phyloP scores from a whole-genome alignment of 192 early-diverging fungal genomes.

The Linnemannia elongata region DNA sequence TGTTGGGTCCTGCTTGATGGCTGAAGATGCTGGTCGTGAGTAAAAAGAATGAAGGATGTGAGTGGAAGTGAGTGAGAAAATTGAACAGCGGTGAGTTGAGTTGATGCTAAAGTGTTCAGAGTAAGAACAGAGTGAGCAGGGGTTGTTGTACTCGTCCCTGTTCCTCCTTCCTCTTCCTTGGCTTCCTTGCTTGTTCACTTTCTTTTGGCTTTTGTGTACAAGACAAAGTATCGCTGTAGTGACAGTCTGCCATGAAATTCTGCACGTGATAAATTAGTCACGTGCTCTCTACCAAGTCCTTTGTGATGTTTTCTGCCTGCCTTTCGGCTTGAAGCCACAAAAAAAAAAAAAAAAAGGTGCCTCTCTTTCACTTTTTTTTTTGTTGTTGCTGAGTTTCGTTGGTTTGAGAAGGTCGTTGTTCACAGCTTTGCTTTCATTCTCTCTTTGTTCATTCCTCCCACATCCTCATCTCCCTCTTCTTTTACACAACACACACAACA shows the following conservation, averaged over 20 bases:
- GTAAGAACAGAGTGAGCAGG: no score
- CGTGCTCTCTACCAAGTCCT: neutral
- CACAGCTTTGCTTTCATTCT: neutral
- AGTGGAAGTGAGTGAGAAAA: no score
- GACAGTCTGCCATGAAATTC: no score
- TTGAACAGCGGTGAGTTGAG: no score
- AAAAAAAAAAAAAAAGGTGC: neutral
- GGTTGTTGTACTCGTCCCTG: neutral
- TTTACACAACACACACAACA: neutral
- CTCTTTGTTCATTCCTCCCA: constrained; percentile 5
- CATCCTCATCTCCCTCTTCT: neutral
- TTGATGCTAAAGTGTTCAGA: no score
- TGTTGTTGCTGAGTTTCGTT: neutral
- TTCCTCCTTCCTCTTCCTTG: neutral
- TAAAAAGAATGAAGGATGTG: no score
- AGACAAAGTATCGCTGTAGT: no score
- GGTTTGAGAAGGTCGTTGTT: neutral
- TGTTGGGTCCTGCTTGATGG: no score
- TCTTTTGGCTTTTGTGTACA: no score
- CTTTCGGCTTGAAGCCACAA: neutral
- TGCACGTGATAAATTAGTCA: neutral
- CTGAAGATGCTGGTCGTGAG: no score
- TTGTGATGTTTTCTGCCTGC: neutral
- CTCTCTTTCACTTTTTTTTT: neutral
- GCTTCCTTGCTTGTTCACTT: neutral